Percentiles rank a stretch among this genome's conserved stretches.
phyloP scores from a whole-genome alignment of 2,329 filamentous ascomycete species.

The Tolypocladium tundrense region DNA sequence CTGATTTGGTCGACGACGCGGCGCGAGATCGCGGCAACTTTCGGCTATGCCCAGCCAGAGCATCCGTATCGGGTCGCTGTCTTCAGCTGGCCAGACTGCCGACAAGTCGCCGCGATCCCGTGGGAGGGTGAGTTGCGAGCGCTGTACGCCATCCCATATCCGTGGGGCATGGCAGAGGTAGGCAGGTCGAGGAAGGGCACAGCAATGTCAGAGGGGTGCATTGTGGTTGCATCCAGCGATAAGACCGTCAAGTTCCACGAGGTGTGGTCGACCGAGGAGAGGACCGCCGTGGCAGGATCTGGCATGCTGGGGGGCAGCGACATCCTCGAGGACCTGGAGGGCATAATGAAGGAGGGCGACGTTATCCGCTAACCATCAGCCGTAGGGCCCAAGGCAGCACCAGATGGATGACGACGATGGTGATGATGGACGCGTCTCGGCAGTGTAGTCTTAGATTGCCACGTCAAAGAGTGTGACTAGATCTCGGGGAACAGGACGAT shows the following conservation, averaged over 20 bases:
- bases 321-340: constrained; percentile 74
- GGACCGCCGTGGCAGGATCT: constrained; percentile 37
- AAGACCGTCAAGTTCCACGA: constrained; percentile 93
- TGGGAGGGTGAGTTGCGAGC: constrained; percentile 74
- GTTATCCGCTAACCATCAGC: constrained; percentile 50
- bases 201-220: constrained; percentile 41
- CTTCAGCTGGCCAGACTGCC: constrained; percentile 89
- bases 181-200: constrained; percentile 12
- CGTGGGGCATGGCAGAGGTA: constrained; percentile 32
- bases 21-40: constrained; percentile 83
- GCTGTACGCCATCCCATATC: constrained; percentile 80
- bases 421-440: neutral
- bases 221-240: constrained; percentile 87
- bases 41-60: constrained; percentile 85
- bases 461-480: neutral
- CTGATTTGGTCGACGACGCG: constrained; percentile 81
- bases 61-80: constrained; percentile 84
- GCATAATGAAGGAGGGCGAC: constrained; percentile 64
- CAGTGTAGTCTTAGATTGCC: neutral
- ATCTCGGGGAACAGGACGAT: neutral
- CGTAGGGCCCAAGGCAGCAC: neutral
- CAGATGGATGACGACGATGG: neutral
- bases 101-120: constrained; percentile 73
- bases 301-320: constrained; percentile 71
- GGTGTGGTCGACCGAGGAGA: constrained; percentile 65